phyloP scores from a whole-genome alignment of 1,284 basidiomycete genomes.

The Fistulina hepatica region DNA sequence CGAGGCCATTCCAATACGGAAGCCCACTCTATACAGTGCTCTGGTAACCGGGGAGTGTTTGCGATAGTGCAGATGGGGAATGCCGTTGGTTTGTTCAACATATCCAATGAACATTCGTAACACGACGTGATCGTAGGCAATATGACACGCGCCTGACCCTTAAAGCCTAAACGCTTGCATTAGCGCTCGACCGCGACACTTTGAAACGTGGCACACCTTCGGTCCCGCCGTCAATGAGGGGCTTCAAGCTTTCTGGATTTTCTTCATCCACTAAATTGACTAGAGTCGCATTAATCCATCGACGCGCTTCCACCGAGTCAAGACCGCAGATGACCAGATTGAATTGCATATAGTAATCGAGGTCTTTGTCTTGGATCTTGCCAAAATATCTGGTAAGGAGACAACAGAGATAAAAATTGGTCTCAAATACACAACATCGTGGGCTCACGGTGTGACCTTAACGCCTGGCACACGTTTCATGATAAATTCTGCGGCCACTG shows the following conservation, averaged over 20 bases:
- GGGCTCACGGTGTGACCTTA: constrained; percentile 81
- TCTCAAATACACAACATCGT: constrained; percentile 1
- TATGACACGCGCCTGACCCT: constrained; percentile 96
- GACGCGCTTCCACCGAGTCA: constrained; percentile 93
- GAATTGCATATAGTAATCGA: constrained; percentile 96
- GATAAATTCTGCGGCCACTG: constrained; percentile 87
- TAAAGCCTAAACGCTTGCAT: constrained; percentile 62
- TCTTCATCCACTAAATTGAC: constrained; percentile 90
- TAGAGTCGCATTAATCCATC: constrained; percentile 98
- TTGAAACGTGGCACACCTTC: constrained; percentile 53
- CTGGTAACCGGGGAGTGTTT: constrained; percentile 94
- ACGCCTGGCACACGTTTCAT: constrained; percentile 93
- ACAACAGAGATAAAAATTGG: constrained; percentile 4
- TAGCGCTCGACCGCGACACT: constrained; percentile 1
- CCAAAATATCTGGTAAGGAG: constrained; percentile 67
- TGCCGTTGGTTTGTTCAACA: constrained; percentile 94
- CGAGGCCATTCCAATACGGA: constrained; percentile 98
- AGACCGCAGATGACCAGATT: constrained; percentile 95
- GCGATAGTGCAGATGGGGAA: constrained; percentile 99
- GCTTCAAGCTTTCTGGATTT: constrained; percentile 88
- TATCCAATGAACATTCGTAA: constrained; percentile 97
- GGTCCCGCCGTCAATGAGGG: constrained; percentile 98
- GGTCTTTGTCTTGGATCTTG: constrained; percentile 97
- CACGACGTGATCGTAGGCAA: constrained; percentile 93
- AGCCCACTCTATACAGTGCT: constrained; percentile 99